Evolutionary conservation across 2,329 filamentous ascomycete genomes (phyloP), one percentile per base, ranked within the genome.

Genomic region (Diaporthe destruens): DNA sequence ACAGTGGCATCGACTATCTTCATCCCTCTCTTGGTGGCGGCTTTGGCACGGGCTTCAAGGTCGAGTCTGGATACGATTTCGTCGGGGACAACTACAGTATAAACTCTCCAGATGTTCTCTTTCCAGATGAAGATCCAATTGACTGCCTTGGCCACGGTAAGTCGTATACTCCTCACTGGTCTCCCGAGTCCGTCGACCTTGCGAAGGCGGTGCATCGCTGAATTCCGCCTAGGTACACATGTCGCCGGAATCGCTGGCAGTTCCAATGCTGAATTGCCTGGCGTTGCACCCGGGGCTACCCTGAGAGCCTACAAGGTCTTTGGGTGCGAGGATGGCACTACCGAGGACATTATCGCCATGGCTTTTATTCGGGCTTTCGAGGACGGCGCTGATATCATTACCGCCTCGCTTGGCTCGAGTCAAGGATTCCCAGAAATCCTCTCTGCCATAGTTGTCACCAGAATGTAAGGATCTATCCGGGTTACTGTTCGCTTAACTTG

Each of bases 21-120:
- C 82, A 84, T 71, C 81, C 81, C 25, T 80, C 81, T 49, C 80
- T 84, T 8, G 82, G 83, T 25, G 82, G 82, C n/a, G 81, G 82
- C 65, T 84, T 83, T 70, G 83, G 82, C 11, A 71, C 76, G 18
- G 82, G 81, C 2, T 83, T 78, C 73, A 77, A 82, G 44, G 80
- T 84, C 11, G 77, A 77, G 20, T 79, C 79, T 65, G 82, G 82
- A 0, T 80, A 78, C 68, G 83, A 84, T 67, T 78, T 83, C 69
- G 76, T 81, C 9, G 83, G 82, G 4, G 80, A 83, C 29, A 56
- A 69, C n/a, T 71, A 77, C 65, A 74, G 72, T 29, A 77, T 77
- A 25, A 55, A 51, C 39, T 61, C 57, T 18, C 57, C 57, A 2
- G 29, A 69, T 72, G 34, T 77, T 76, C 32, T 65, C 59, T 6